Percentiles rank a stretch among this genome's conserved stretches.
Evolutionary conservation across 306 rosid species (phyloP).

Genomic region (Inga leiocalycina): DNA sequence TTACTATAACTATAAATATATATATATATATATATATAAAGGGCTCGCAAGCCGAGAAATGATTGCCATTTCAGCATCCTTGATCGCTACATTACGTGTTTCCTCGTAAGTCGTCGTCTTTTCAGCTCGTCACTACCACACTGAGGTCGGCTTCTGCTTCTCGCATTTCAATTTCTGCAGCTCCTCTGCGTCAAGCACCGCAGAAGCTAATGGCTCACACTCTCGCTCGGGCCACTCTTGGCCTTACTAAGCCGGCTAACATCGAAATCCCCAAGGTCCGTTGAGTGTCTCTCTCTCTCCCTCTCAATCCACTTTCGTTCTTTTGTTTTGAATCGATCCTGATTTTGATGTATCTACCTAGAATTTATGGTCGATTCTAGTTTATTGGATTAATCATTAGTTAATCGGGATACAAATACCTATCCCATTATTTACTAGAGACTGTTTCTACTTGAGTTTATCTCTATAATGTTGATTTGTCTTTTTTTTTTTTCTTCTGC

Average conservation of each 20-base stretch:
- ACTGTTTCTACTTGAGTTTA: neutral
- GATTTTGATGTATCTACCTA: neutral
- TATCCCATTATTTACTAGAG: neutral
- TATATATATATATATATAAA: too few species aligned
- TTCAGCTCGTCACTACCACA: constrained; percentile 43
- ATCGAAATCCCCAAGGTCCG: constrained; percentile 65
- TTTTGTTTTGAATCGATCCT: neutral
- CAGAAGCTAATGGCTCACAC: constrained; percentile 77
- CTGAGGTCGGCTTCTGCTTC: constrained; percentile 33
- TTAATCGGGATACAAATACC: neutral
- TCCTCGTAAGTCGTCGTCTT: constrained; percentile 45
- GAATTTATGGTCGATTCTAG: neutral
- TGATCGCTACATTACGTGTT: constrained; percentile 29
- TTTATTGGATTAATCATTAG: neutral
- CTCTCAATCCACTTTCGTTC: neutral
- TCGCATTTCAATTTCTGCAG: constrained; percentile 43
- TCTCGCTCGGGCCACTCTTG: constrained; percentile 75
- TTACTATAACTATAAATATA: constrained; percentile 50
- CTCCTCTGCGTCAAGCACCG: constrained; percentile 44
- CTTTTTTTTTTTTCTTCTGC: constrained; percentile 35
- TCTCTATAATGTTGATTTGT: constrained; percentile 39
- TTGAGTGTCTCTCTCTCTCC: neutral
- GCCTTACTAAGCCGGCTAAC: constrained; percentile 76
- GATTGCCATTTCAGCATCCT: constrained; percentile 57
- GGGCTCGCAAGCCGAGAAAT: constrained; percentile 38